phyloP scores from a whole-genome alignment of 331 rosid species.

The Malus hybrid region DNA sequence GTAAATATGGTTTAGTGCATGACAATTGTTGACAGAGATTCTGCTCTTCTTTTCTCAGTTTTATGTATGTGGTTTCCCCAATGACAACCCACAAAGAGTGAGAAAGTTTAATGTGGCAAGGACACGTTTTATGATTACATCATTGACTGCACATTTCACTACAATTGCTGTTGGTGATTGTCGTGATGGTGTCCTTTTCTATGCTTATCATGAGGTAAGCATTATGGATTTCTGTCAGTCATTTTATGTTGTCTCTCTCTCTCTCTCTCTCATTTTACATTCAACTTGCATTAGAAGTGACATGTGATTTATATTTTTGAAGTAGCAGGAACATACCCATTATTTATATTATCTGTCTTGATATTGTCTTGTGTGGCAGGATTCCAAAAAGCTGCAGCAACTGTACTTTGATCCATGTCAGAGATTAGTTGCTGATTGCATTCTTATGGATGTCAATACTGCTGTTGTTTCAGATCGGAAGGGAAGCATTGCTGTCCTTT shows the following conservation, averaged over 20 bases:
- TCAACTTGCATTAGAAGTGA: background rate
- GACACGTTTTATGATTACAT: constrained; percentile 66
- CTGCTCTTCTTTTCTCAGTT: constrained; percentile 54
- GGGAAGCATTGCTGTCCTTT: constrained; percentile 84
- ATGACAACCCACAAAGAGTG: constrained; percentile 71
- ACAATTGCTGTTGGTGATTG: constrained; percentile 96
- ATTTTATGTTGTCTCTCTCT: background rate
- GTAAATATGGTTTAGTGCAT: background rate
- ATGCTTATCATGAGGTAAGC: constrained; percentile 79
- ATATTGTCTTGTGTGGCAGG: constrained; percentile 44
- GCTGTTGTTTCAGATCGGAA: constrained; percentile 97
- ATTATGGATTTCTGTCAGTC: background rate
- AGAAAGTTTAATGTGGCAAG: constrained; percentile 58
- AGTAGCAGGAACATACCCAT: no score
- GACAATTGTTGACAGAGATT: constrained; percentile 12
- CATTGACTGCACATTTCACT: constrained; percentile 69
- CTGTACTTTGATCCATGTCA: constrained; percentile 70
- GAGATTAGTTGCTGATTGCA: constrained; percentile 92
- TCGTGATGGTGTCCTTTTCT: constrained; percentile 87
- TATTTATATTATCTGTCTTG: constrained; percentile 10
- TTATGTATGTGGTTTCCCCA: constrained; percentile 82
- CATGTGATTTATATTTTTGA: no score
- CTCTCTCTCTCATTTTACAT: background rate
- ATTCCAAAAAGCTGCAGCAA: constrained; percentile 66
- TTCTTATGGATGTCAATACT: constrained; percentile 70